A percentile compares a stretch with the other conserved stretches of the same genome.
Evolutionary conservation across 768 basidiomycete genomes (phyloP).

Genomic region (Boletus rufocinnamomeus): DNA sequence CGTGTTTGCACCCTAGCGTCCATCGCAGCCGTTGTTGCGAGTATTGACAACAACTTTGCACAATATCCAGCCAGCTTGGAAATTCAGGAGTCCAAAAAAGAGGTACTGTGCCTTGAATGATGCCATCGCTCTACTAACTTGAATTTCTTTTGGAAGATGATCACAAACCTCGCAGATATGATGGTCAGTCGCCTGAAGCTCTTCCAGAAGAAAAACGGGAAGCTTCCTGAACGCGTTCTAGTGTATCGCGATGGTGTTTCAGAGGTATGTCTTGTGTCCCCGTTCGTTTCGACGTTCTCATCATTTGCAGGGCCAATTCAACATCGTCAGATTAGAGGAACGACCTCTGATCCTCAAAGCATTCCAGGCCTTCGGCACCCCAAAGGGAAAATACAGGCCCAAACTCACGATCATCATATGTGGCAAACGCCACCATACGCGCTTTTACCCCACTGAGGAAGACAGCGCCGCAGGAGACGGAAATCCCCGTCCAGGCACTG

Average conservation of each 20-base stretch:
- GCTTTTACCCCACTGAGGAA: constrained; percentile 54
- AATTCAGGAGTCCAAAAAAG: constrained; percentile 64
- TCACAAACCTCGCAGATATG: constrained; percentile 49
- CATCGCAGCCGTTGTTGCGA: constrained; percentile 57
- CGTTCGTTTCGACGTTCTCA: constrained; percentile 13
- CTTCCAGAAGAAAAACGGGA: constrained; percentile 40
- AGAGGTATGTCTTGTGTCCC: constrained; percentile 47
- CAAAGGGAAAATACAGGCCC: constrained; percentile 43
- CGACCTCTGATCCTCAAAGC: constrained; percentile 45
- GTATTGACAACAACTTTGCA: constrained; percentile 43
- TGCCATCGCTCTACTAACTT: not conserved
- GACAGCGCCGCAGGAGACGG: constrained; percentile 45
- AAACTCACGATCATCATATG: constrained; percentile 55
- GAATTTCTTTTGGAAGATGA: constrained; percentile 38
- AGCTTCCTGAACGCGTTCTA: constrained; percentile 47
- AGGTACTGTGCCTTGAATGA: constrained; percentile 41
- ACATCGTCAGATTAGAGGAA: constrained; percentile 45
- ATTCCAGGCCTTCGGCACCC: constrained; percentile 41
- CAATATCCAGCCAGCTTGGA: constrained; percentile 54
- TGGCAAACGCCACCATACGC: constrained; percentile 60
- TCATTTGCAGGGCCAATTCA: constrained; percentile 47
- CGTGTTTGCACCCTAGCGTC: constrained; percentile 34
- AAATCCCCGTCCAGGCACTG: constrained; percentile 54
- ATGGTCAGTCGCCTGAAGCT: constrained; percentile 47
- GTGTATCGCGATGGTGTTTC: constrained; percentile 79